Base-by-base conservation (phyloP, 2,329 filamentous ascomycete species). In the Chrysoporthe austroafricana region DNA sequence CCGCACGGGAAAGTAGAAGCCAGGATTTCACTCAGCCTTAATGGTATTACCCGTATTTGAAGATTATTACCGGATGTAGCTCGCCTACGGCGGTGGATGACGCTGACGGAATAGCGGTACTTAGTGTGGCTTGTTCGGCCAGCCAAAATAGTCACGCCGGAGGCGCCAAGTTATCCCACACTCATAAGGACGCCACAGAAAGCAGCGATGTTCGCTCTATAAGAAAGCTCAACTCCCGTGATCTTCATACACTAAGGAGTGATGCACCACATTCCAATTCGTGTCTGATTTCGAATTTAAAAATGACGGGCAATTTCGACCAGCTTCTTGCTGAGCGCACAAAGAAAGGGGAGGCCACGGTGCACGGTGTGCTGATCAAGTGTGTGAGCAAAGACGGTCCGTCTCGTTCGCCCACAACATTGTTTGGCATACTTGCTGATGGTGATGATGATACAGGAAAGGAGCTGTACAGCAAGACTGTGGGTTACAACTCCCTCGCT, bases 351-450 rank as follows among this genome's bases (percentile, higher is more conserved):
- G 13, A 32, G 14, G 39, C 62, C 13, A 13, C 21, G 3, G 42
- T 64, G 3, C 62, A 64, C 39, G 62, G 62, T 14, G 62, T 16
- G 7, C 43, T 64, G 42, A 64, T 64, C 21, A 64, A 64, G 18
- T 64, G 62, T 57, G 42, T 64, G 7, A 52, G 46, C 52, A 64
- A 57, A 14, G 16, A 64, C 21, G 62, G 62, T 58, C 8, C 4
- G 52, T 48, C 39, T 18, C 11, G n/a, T 11, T 18, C 8, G 16
- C 14, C n/a, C 21, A 18, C 9, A 26, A 16, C 16, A 1, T 14
- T 18, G 14, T 8, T 9, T 21, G 16, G 4, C 36, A 44, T 8
- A 3, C 4, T 11, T 9, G 18, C 52, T 57, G 9, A 46, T 9
- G 36, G 13, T 11, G 44, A 43, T 32, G 8, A 16, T 11, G 44